These are phyloP conservation scores for Orobanche coerulescens DNA, from an alignment of 257 asterid genomes.

Conservation along the genomic window DNA sequence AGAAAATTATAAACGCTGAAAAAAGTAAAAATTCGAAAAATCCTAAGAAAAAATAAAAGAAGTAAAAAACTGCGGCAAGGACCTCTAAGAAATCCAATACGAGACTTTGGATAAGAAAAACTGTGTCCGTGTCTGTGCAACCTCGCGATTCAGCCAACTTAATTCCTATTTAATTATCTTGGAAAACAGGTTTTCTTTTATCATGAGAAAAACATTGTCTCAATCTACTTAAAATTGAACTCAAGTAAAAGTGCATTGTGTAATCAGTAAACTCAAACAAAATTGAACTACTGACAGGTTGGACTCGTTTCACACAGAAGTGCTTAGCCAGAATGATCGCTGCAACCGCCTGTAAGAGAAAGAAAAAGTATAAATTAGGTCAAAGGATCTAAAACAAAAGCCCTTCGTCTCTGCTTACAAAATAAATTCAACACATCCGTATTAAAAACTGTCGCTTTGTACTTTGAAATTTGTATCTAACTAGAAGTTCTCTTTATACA, in stretches of 20 bases:
- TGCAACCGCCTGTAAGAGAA: slow-evolving; percentile 58
- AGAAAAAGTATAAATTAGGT: slow-evolving; percentile 11
- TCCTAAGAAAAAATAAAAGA: too few species aligned
- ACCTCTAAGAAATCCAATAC: too few species aligned
- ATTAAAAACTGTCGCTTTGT: too few species aligned
- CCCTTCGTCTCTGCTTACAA: slow-evolving; percentile 8
- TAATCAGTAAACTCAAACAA: not conserved
- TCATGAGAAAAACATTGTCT: not conserved
- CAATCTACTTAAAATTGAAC: not conserved
- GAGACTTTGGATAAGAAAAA: too few species aligned
- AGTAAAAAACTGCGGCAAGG: not conserved
- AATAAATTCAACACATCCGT: too few species aligned
- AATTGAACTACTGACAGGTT: slow-evolving; percentile 53
- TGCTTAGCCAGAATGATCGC: slow-evolving; percentile 57
- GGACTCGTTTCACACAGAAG: slow-evolving; percentile 42
- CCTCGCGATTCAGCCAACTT: not conserved
- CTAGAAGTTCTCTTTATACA: too few species aligned
- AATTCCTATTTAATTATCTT: not conserved
- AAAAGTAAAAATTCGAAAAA: too few species aligned
- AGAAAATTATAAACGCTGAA: too few species aligned
- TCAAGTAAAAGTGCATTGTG: not conserved
- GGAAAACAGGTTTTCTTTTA: not conserved
- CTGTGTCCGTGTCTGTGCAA: too few species aligned
- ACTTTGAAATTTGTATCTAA: too few species aligned
- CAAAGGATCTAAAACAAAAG: not conserved